phyloP scores from a whole-genome alignment of 495 filamentous ascomycete species.

The Trichoderma parareesei region DNA sequence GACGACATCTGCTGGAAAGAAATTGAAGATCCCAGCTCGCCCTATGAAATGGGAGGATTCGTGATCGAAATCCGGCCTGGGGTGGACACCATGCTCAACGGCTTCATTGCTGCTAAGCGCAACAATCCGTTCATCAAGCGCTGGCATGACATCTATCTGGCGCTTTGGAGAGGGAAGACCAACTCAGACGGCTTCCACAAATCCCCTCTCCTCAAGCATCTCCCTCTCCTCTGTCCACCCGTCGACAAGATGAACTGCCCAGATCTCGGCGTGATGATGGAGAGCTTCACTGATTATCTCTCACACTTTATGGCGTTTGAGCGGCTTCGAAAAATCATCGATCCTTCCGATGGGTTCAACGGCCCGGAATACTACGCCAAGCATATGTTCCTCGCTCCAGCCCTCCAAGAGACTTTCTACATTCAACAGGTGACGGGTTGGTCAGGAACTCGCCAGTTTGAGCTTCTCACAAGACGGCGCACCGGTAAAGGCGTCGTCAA shows the following conservation, averaged over 20 bases:
- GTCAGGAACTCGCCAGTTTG: conserved; percentile 22
- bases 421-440: conserved; percentile 20
- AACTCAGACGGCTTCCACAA: conserved; percentile 24
- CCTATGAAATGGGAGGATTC: conserved; percentile 28
- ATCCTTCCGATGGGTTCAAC: conserved; percentile 24
- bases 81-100: conserved; percentile 27
- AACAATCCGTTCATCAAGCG: conserved; percentile 30
- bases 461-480: conserved; percentile 16
- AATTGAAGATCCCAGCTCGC: conserved; percentile 28
- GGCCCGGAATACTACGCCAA: conserved; percentile 24
- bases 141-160: conserved; percentile 31
- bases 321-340: conserved; percentile 22
- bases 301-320: conserved; percentile 23
- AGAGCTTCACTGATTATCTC: conserved; percentile 23
- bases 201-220: conserved; percentile 26
- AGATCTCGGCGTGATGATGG: conserved; percentile 18
- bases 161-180: conserved; percentile 28
- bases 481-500: conserved; percentile 16
- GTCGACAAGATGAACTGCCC: conserved; percentile 20
- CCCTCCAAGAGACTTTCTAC: conserved; percentile 20
- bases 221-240: conserved; percentile 21
- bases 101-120: conserved; percentile 30
- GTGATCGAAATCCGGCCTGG: conserved; percentile 22
- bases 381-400: conserved; percentile 18
- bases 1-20: conserved; percentile 36